Percentiles rank a stretch among this genome's conserved stretches.
phyloP scores from a whole-genome alignment of 148 eudicot genomes.

The Tetragonia tetragonoides region DNA sequence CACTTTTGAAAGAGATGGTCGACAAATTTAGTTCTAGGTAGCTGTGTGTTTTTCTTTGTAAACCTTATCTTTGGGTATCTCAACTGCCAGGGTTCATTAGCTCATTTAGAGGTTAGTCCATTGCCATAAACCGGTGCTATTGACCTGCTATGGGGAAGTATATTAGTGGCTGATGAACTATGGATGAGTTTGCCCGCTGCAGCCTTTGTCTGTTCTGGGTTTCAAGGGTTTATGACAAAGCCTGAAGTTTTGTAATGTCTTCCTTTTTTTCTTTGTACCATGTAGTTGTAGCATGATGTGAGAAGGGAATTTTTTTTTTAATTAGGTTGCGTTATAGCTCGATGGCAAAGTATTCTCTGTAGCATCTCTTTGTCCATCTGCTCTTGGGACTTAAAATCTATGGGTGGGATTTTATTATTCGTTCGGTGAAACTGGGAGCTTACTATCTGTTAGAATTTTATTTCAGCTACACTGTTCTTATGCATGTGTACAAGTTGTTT shows the following conservation, averaged over 20 bases:
- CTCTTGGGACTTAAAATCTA: neutral
- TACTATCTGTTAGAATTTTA: neutral
- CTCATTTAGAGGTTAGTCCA: neutral
- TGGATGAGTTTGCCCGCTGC: neutral
- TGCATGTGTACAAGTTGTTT: slow-evolving; percentile 10
- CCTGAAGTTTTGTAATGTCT: neutral
- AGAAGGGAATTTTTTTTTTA: neutral
- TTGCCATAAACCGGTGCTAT: neutral
- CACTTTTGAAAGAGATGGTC: neutral
- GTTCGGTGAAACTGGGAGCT: neutral
- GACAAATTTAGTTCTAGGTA: neutral
- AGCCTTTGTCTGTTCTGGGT: neutral
- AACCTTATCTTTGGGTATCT: neutral
- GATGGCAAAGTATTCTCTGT: neutral
- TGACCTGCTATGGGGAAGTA: neutral
- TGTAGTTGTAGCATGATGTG: neutral
- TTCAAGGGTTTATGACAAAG: neutral
- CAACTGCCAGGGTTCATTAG: neutral
- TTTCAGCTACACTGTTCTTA: neutral
- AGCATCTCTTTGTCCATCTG: neutral
- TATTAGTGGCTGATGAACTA: neutral
- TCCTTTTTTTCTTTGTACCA: neutral
- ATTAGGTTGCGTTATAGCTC: neutral
- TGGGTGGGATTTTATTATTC: neutral
- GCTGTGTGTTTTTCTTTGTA: neutral